Conservation (phyloP, 345 rosid genomes). For the Aquilaria yunnanensis region DNA sequence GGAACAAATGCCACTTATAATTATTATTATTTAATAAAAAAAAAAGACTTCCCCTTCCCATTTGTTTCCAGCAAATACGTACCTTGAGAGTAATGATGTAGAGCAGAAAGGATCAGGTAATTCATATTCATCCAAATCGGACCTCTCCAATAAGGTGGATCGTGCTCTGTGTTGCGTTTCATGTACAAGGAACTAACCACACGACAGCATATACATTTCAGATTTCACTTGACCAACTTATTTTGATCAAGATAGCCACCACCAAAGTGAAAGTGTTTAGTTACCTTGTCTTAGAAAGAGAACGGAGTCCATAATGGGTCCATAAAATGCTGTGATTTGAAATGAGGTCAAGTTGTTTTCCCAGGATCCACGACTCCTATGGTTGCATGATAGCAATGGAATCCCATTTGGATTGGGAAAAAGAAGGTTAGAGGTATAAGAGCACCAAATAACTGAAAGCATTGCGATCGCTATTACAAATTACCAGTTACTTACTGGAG, state of each 20-base stretch:
- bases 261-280: not conserved
- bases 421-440: not conserved
- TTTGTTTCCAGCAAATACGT: slow-evolving; percentile 2
- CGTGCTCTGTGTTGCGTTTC: slow-evolving; percentile 83
- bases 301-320: slow-evolving; percentile 85
- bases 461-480: not conserved
- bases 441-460: not conserved
- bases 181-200: slow-evolving; percentile 70
- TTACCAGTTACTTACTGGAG: slow-evolving; percentile 53
- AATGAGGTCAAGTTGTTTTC: slow-evolving; percentile 82
- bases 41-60: not conserved
- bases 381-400: not conserved
- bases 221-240: not conserved
- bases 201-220: slow-evolving; percentile 3
- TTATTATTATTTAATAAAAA: too few relatives aligned
- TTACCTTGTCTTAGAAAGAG: slow-evolving; percentile 90
- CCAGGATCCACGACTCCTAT: slow-evolving; percentile 78
- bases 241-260: not conserved
- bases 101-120: slow-evolving; percentile 82
- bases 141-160: slow-evolving; percentile 97
- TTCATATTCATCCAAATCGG: slow-evolving; percentile 95
- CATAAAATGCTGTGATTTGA: slow-evolving; percentile 61
- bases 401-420: too few relatives aligned
- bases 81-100: slow-evolving; percentile 77
- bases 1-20: too few relatives aligned